Evolutionary conservation across 495 filamentous ascomycete genomes (phyloP).

Genomic region (Ascodesmis nigricans): DNA sequence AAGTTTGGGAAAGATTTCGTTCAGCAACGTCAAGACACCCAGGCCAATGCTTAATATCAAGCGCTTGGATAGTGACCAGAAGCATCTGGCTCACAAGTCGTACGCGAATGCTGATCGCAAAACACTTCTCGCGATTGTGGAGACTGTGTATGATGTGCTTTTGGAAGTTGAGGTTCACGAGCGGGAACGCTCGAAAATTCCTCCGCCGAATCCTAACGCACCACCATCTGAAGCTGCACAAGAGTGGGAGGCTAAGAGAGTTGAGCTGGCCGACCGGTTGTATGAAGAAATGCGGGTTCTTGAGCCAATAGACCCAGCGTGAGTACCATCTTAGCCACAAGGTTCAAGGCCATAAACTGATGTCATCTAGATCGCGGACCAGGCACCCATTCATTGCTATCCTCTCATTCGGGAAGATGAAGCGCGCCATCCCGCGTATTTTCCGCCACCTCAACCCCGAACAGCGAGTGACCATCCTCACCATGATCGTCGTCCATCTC

Average conservation of each 20-base stretch:
- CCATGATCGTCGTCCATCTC: constrained; percentile 86
- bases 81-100: too few species aligned
- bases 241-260: constrained; percentile 49
- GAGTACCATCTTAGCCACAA: constrained; percentile 23
- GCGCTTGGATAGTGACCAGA: constrained; percentile 41
- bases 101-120: constrained; percentile 46
- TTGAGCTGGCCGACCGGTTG: constrained; percentile 52
- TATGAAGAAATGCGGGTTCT: constrained; percentile 76
- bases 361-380: constrained; percentile 24
- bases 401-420: constrained; percentile 84
- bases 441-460: constrained; percentile 83
- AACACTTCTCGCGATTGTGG: constrained; percentile 59
- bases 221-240: constrained; percentile 33
- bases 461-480: constrained; percentile 80
- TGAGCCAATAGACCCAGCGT: constrained; percentile 48
- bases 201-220: constrained; percentile 25
- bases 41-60: constrained; percentile 90
- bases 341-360: constrained; percentile 11
- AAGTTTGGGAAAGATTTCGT: constrained; percentile 94
- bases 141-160: constrained; percentile 61
- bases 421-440: constrained; percentile 80
- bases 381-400: constrained; percentile 94
- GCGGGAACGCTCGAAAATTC: constrained; percentile 40
- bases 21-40: constrained; percentile 94
- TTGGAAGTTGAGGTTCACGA: constrained; percentile 91